These are phyloP conservation scores for Porodaedalea pini DNA, from an alignment of 1,284 basidiomycete genomes.

Conservation along the genomic window DNA sequence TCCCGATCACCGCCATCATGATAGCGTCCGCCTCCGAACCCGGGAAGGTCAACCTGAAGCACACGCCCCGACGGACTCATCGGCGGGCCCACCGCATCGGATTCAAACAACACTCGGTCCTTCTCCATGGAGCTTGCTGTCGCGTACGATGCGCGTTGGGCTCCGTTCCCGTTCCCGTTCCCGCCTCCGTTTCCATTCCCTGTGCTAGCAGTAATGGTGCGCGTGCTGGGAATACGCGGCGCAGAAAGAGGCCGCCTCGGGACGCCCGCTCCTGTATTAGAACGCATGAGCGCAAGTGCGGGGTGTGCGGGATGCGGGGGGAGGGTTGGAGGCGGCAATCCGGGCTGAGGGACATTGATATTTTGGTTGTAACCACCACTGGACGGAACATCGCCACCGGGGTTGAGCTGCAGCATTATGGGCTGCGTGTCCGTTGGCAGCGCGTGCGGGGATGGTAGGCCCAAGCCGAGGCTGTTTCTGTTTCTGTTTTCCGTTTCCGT, in stretches of 20 bases:
- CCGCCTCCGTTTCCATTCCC: too few relatives aligned
- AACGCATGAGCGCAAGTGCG: not conserved
- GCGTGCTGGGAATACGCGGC: too few relatives aligned
- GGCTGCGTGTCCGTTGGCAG: not conserved
- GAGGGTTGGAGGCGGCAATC: not conserved
- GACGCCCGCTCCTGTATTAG: not conserved
- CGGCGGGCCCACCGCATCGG: not conserved
- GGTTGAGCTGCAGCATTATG: not conserved
- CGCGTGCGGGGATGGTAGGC: not conserved
- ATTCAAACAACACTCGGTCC: not conserved
- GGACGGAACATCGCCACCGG: not conserved
- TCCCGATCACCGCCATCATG: not conserved
- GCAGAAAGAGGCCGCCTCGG: too few relatives aligned
- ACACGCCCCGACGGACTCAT: slow-evolving; percentile 10
- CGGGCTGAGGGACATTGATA: not conserved
- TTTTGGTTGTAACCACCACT: not conserved
- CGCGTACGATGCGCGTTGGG: not conserved
- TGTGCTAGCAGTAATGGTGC: too few relatives aligned
- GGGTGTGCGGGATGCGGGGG: not conserved
- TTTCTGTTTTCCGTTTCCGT: not conserved
- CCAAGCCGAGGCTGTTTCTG: too few relatives aligned
- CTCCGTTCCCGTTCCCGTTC: too few relatives aligned
- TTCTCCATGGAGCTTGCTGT: not conserved
- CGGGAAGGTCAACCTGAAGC: slow-evolving; percentile 7
- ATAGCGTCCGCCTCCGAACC: not conserved